Conservation (phyloP, 345 rosid species). For the Linum usitatissimum region DNA sequence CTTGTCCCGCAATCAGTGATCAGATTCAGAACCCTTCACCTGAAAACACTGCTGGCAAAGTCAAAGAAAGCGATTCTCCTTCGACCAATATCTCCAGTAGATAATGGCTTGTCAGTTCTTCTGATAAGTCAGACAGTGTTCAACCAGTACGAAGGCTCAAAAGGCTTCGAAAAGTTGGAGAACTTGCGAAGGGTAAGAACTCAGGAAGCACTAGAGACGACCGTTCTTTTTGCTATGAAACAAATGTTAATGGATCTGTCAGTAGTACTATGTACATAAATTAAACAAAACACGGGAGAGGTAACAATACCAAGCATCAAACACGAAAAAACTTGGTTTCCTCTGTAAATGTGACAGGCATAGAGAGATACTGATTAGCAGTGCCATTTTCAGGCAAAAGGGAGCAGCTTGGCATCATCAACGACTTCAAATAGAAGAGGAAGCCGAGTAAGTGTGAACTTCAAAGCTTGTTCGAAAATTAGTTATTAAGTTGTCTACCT, state of each 20-base stretch:
- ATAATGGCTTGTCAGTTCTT: conserved; percentile 60
- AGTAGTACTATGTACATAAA: conserved; percentile 12
- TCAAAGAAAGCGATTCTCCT: conserved; percentile 27
- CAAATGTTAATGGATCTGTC: conserved; percentile 4
- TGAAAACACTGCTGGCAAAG: conserved; percentile 16
- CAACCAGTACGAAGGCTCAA: conserved; percentile 43
- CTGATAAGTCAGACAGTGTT: conserved; percentile 34
- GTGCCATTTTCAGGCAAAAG: conserved; percentile 41
- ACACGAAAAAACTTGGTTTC: too few relatives aligned
- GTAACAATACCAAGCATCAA: conserved; percentile 18
- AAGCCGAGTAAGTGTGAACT: conserved; percentile 68
- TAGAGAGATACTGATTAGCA: not conserved
- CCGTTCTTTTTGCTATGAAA: conserved; percentile 3
- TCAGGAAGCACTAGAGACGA: conserved; percentile 22
- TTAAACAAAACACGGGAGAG: conserved; percentile 28
- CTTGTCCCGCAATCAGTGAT: conserved; percentile 14
- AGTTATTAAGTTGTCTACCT: not conserved
- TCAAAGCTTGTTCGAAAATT: not conserved
- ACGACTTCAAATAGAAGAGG: conserved; percentile 61
- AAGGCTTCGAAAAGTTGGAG: conserved; percentile 68
- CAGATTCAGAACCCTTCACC: too few relatives aligned
- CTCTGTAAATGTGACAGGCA: not conserved
- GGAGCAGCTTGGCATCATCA: conserved; percentile 29
- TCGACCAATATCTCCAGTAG: conserved; percentile 33
- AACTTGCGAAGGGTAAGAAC: conserved; percentile 18